Base-by-base conservation (phyloP, 2,329 filamentous ascomycete species). In the Grosmannia penicillata region DNA sequence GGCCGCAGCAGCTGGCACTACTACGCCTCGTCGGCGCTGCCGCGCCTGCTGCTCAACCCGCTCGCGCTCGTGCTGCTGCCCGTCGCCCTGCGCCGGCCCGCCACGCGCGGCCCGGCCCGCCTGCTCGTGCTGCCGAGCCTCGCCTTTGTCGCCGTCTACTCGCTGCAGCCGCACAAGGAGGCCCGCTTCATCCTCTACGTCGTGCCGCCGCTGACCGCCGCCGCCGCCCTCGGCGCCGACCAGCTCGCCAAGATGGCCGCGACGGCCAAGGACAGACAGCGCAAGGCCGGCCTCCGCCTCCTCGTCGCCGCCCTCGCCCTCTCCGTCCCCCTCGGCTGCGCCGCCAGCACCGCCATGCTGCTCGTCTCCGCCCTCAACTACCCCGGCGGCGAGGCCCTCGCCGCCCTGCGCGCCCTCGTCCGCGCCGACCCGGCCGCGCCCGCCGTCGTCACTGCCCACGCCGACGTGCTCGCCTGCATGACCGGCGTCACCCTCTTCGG, bases 121-220 rank as follows among this genome's bases (percentile, higher is more conserved):
- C 59, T 63, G 7, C 50, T 83, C 1, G 63, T 82, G 4, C 49
- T 78, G 3, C 86, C 91, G 0, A 69, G 72, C 9, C 47, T 93
- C 2, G 56, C 71, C 23, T 98, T 87, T 56, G 66, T 93, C 17
- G 69, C 69, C 5, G 57, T 93, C 31, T 96, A 94, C 64, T 94
- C 85, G 45, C 50, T 85, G 36, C 81, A 94, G 44, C 87, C 89
- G 1, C 91, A 98, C 62, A 98, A 98, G 56, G 91, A 98, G 61
- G 82, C 86, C 55, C 82, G 91, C 15, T 98, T 98, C 64, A 78
- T 98, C 48, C 76, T 96, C 50, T 96, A 96, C 59, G 69, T 75
- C 37, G 68, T 93, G 19, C 91, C 91, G 0, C 68, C 79, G 0
- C 62, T 96, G 23, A 94, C 87, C 0, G 80, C 79, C 10, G 72